These are phyloP conservation scores for Candida hispaniensis DNA, from an alignment of 805 yeast genomes.

Conservation along the genomic window DNA sequence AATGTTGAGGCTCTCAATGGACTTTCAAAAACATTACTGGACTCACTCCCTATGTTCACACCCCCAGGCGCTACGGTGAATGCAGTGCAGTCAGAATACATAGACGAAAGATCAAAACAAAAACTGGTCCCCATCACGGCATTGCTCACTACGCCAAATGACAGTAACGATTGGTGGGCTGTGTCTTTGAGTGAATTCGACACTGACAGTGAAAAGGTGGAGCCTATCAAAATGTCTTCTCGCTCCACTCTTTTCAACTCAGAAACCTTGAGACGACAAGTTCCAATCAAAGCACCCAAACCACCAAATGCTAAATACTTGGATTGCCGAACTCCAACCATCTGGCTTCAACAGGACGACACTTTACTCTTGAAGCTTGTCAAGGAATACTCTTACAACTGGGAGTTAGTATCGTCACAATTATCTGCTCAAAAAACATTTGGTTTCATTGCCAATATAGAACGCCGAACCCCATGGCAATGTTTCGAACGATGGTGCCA, in stretches of 20 bases:
- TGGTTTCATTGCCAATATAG: constrained; percentile 75
- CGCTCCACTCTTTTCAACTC: constrained; percentile 17
- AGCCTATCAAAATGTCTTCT: neutral
- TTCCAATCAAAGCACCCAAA: constrained; percentile 64
- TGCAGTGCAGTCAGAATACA: constrained; percentile 19
- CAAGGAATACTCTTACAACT: constrained; percentile 78
- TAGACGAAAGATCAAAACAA: constrained; percentile 21
- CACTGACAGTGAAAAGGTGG: neutral
- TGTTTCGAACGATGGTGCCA: constrained; percentile 95
- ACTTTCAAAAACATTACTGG: constrained; percentile 21
- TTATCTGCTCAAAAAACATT: constrained; percentile 55
- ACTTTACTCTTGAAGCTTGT: constrained; percentile 66
- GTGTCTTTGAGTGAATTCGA: constrained; percentile 22
- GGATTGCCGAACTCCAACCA: constrained; percentile 79
- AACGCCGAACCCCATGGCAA: constrained; percentile 97
- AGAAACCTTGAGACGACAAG: constrained; percentile 21
- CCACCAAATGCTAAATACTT: constrained; percentile 80
- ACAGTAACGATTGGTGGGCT: constrained; percentile 26
- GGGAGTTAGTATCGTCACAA: constrained; percentile 84
- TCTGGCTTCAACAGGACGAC: constrained; percentile 95
- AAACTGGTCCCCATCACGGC: constrained; percentile 28
- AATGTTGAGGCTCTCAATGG: constrained; percentile 20
- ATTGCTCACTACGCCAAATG: constrained; percentile 25
- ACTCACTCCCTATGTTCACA: constrained; percentile 5
- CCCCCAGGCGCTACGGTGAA: constrained; percentile 8